Conservation (phyloP, 257 asterid genomes). For the Solanum pinnatisectum region DNA sequence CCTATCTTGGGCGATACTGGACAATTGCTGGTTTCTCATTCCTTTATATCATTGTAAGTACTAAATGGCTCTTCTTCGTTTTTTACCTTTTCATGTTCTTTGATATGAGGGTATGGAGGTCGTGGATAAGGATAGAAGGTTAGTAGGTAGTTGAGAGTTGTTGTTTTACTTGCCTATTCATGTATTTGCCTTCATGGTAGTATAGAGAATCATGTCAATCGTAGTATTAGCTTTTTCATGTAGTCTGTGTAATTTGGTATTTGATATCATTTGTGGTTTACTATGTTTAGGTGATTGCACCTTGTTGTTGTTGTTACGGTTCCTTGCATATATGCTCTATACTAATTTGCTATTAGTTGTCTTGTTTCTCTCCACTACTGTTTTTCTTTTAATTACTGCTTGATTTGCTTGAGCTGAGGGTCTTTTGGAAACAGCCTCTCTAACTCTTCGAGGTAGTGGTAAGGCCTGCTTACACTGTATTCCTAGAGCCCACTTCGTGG, state of each 20-base stretch:
- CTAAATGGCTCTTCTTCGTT: not conserved
- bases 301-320: no score
- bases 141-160: not conserved
- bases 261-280: not conserved
- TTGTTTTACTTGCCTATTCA: not conserved
- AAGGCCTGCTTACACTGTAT: not conserved
- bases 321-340: no score
- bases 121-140: not conserved
- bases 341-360: no score
- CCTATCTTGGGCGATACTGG: slow-evolving; percentile 65
- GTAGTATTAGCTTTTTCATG: not conserved
- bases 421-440: not conserved
- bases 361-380: not conserved
- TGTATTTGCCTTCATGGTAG: not conserved
- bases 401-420: not conserved
- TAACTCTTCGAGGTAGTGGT: not conserved
- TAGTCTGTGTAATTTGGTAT: not conserved
- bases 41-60: slow-evolving; percentile 50
- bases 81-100: not conserved
- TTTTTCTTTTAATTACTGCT: not conserved
- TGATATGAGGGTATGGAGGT: not conserved
- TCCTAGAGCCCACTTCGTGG: not conserved
- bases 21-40: slow-evolving; percentile 60
- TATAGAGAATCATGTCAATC: not conserved
- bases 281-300: not conserved